Evolutionary conservation across 495 filamentous ascomycete species (phyloP).

Genomic region (Mycothermus thermophilus): DNA sequence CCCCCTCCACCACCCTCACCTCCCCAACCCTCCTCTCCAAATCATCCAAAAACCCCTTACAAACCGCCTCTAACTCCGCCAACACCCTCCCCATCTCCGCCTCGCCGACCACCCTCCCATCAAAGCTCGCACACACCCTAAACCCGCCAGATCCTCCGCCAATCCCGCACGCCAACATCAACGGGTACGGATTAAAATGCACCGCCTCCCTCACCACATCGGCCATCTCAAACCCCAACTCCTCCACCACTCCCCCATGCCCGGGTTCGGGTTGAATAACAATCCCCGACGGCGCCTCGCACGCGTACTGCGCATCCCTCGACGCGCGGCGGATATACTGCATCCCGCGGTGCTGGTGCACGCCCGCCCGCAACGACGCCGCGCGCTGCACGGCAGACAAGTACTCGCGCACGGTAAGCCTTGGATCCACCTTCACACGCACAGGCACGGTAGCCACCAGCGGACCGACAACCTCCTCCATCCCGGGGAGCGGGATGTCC

Average conservation of each 20-base stretch:
- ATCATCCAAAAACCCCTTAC: constrained; percentile 2
- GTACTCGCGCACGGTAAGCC: constrained; percentile 10
- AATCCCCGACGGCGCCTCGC: constrained; percentile 39
- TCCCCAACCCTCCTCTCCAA: constrained; percentile 1
- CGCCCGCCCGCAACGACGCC: constrained; percentile 37
- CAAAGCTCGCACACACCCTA: constrained; percentile 10
- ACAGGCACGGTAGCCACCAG: constrained; percentile 47
- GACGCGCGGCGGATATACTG: constrained; percentile 53
- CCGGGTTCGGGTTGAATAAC: constrained; percentile 33
- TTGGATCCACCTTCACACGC: constrained; percentile 19
- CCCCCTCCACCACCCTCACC: neutral
- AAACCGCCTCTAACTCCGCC: constrained; percentile 8
- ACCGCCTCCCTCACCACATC: constrained; percentile 8
- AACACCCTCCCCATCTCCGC: constrained; percentile 4
- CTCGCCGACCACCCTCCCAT: constrained; percentile 1
- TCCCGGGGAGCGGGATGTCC: constrained; percentile 28
- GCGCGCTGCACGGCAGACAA: constrained; percentile 40
- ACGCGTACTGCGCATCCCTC: constrained; percentile 47
- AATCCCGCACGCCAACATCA: constrained; percentile 10
- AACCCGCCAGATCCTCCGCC: constrained; percentile 4
- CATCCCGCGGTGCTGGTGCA: constrained; percentile 57
- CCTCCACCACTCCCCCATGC: constrained; percentile 14
- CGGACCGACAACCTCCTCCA: constrained; percentile 37
- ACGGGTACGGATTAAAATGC: constrained; percentile 11
- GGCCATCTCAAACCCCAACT: constrained; percentile 24